These are phyloP conservation scores for Colletotrichum musicola DNA, from an alignment of 2,329 filamentous ascomycete species.

Conservation along the genomic window DNA sequence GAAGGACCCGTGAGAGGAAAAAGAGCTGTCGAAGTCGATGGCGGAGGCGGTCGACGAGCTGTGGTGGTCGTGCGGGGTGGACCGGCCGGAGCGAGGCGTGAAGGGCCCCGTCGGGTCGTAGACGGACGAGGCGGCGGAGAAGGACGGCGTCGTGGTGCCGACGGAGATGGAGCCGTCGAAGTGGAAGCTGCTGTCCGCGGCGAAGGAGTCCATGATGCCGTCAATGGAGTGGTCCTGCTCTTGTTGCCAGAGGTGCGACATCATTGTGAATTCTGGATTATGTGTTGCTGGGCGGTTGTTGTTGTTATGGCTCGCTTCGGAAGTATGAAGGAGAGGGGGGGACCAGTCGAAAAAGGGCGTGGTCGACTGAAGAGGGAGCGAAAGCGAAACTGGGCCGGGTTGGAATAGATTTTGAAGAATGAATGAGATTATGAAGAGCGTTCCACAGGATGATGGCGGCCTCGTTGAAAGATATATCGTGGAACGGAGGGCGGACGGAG, in stretches of 20 bases:
- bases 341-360: slow-evolving; percentile 24
- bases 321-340: not conserved
- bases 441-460: slow-evolving; percentile 49
- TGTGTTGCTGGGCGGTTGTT: slow-evolving; percentile 33
- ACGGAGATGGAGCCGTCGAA: slow-evolving; percentile 36
- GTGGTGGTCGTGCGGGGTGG: slow-evolving; percentile 52
- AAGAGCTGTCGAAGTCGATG: slow-evolving; percentile 54
- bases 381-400: slow-evolving; percentile 29
- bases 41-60: slow-evolving; percentile 44
- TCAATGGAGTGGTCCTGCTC: slow-evolving; percentile 37
- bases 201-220: slow-evolving; percentile 38
- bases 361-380: slow-evolving; percentile 38
- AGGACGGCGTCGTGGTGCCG: slow-evolving; percentile 38
- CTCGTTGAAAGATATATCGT: slow-evolving; percentile 57
- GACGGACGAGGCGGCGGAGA: slow-evolving; percentile 49
- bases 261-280: slow-evolving; percentile 32
- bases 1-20: slow-evolving; percentile 44
- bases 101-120: slow-evolving; percentile 60
- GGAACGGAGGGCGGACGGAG: slow-evolving; percentile 50
- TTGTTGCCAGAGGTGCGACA: slow-evolving; percentile 38
- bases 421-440: slow-evolving; percentile 39
- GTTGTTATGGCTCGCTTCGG: slow-evolving; percentile 9
- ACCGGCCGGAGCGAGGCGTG: slow-evolving; percentile 59
- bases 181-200: slow-evolving; percentile 36
- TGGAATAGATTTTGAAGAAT: slow-evolving; percentile 39